Conservation (phyloP, 139 green algal genomes). For the Marvania coccoides region DNA sequence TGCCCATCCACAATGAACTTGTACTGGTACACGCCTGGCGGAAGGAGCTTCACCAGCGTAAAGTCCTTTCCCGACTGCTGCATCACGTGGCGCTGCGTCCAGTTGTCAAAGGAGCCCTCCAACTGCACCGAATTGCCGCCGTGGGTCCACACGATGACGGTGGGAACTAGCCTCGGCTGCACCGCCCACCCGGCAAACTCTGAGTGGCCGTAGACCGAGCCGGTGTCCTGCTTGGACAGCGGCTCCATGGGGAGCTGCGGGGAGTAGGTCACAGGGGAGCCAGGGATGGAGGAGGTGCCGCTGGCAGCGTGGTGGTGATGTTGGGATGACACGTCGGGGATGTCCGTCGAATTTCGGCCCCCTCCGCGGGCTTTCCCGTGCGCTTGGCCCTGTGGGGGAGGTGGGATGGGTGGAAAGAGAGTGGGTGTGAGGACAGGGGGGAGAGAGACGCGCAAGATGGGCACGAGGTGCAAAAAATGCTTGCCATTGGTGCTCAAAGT, state of each 20-base stretch:
- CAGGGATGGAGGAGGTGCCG: slow-evolving; percentile 41
- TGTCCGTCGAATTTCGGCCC: neutral
- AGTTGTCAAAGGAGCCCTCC: slow-evolving; percentile 96
- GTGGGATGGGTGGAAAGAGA: too few species aligned
- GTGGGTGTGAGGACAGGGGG: too few species aligned
- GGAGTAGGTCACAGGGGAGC: slow-evolving; percentile 80
- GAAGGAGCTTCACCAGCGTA: slow-evolving; percentile 91
- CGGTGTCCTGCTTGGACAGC: slow-evolving; percentile 9
- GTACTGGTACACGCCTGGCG: slow-evolving; percentile 93
- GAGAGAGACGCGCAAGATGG: too few species aligned
- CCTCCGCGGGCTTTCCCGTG: slow-evolving; percentile 12
- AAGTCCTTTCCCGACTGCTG: slow-evolving; percentile 87
- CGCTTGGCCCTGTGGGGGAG: slow-evolving; percentile 21
- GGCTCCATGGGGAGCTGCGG: slow-evolving; percentile 67
- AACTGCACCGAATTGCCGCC: slow-evolving; percentile 84
- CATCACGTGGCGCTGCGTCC: slow-evolving; percentile 69
- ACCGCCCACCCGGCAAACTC: slow-evolving; percentile 73
- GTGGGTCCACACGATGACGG: slow-evolving; percentile 79
- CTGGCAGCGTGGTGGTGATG: neutral
- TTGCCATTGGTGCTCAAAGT: too few species aligned
- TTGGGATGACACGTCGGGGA: neutral
- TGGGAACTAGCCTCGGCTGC: slow-evolving; percentile 76
- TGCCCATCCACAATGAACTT: slow-evolving; percentile 97
- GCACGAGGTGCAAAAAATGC: too few species aligned
- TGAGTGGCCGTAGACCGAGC: slow-evolving; percentile 16